A percentile compares a stretch with the other conserved stretches of the same genome.
These are phyloP conservation scores for Phialocephala sp. DNA, from an alignment of 2,329 filamentous ascomycete species.

Conservation along the genomic window DNA sequence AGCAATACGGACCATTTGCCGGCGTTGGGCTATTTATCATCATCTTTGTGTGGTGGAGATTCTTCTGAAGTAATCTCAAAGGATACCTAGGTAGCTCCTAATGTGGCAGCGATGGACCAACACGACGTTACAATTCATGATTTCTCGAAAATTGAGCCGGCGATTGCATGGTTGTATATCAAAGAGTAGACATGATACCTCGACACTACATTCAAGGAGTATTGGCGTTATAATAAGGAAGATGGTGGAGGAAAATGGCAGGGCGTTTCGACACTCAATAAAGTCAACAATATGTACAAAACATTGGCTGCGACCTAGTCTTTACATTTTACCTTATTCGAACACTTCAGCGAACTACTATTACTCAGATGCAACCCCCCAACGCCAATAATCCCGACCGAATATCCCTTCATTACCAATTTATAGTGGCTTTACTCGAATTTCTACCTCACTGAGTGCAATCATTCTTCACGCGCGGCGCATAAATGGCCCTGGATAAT, in stretches of 20 bases:
- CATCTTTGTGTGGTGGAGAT: constrained; percentile 22
- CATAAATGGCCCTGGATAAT: no score
- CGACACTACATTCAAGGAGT: constrained; percentile 7
- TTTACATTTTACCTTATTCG: neutral
- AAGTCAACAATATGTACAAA: neutral
- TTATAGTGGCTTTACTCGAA: no score
- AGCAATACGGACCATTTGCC: constrained; percentile 93
- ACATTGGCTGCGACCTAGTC: neutral
- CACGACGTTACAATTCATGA: neutral
- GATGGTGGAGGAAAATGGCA: neutral
- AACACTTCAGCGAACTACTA: no score
- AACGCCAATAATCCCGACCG: no score
- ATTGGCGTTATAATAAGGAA: neutral
- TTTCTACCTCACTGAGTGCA: no score
- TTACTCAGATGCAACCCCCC: no score
- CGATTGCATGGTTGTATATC: constrained; percentile 7
- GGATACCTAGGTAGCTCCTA: neutral
- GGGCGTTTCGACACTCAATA: neutral
- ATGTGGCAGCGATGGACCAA: neutral
- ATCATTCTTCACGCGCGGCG: no score
- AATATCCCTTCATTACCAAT: no score
- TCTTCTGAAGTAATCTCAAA: constrained; percentile 10
- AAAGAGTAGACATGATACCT: constrained; percentile 1
- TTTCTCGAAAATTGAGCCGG: neutral
- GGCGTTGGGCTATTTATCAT: constrained; percentile 17